Percentiles rank a stretch among this genome's conserved stretches.
Evolutionary conservation across 225 moss, liverwort and hornwort species (phyloP).

Genomic region (Thuidium tamariscinum): DNA sequence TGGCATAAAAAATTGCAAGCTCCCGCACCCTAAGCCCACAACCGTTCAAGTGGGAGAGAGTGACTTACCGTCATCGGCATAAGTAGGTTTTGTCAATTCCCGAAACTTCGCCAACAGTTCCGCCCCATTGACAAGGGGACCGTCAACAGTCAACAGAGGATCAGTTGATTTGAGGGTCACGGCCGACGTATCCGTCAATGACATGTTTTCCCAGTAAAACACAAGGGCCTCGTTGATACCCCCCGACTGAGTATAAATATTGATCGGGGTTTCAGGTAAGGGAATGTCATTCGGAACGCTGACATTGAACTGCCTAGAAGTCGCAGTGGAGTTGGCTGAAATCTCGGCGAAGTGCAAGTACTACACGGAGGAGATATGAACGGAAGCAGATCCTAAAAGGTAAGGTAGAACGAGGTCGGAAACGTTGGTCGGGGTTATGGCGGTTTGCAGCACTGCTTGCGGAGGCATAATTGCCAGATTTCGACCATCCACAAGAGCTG

Average conservation of each 20-base stretch:
- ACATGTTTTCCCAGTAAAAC: background rate
- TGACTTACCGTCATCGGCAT: conserved; percentile 4
- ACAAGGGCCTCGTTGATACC: background rate
- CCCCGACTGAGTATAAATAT: background rate
- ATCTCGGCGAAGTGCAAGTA: conserved; percentile 12
- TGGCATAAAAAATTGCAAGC: background rate
- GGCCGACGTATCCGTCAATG: background rate
- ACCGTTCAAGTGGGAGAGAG: background rate
- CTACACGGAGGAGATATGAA: fast-evolving
- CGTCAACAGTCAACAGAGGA: background rate
- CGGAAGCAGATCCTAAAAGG: fast-evolving
- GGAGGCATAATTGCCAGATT: background rate
- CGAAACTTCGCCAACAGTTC: background rate
- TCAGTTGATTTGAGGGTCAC: background rate
- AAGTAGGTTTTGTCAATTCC: background rate
- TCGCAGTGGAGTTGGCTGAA: background rate
- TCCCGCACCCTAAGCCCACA: no score
- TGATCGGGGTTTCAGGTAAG: fast-evolving
- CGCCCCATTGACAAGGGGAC: conserved; percentile 2
- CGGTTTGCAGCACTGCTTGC: conserved; percentile 22
- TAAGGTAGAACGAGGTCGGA: background rate
- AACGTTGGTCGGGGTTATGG: background rate
- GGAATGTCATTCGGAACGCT: background rate
- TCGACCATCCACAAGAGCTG: background rate
- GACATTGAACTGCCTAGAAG: background rate